A percentile compares a stretch with the other conserved stretches of the same genome.
These are phyloP conservation scores for Trichoderma asperelloides DNA, from an alignment of 495 filamentous ascomycete species.

Conservation along the genomic window DNA sequence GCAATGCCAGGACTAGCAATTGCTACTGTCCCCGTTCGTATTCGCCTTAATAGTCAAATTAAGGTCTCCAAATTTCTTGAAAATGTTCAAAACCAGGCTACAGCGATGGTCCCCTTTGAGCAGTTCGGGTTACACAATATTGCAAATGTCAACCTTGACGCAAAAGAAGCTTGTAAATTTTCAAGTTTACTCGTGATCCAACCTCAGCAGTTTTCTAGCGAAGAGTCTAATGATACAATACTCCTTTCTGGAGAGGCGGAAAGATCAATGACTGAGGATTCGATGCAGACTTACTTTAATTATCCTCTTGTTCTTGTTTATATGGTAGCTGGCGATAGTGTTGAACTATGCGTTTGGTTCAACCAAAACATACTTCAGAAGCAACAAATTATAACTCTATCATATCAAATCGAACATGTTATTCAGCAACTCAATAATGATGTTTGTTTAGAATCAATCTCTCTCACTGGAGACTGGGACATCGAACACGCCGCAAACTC, in stretches of 20 bases:
- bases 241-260: neutral
- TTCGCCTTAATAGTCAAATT: conserved; percentile 13
- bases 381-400: conserved; percentile 14
- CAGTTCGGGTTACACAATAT: conserved; percentile 39
- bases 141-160: conserved; percentile 13
- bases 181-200: conserved; percentile 7
- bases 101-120: conserved; percentile 33
- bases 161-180: conserved; percentile 24
- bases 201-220: neutral
- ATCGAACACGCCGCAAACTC: neutral
- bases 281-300: conserved; percentile 2
- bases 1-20: conserved; percentile 46
- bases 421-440: conserved; percentile 8
- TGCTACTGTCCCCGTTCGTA: conserved; percentile 48
- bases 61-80: conserved; percentile 14
- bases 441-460: neutral
- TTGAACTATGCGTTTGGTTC: neutral
- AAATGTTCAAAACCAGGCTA: conserved; percentile 25
- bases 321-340: neutral
- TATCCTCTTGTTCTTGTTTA: conserved; percentile 7
- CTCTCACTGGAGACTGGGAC: neutral
- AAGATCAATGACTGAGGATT: neutral
- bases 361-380: conserved; percentile 12
- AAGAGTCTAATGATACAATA: neutral
- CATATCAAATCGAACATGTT: conserved; percentile 15